These are phyloP conservation scores for Achaetomium macrosporum DNA, from an alignment of 2,329 filamentous ascomycete species.

Conservation along the genomic window DNA sequence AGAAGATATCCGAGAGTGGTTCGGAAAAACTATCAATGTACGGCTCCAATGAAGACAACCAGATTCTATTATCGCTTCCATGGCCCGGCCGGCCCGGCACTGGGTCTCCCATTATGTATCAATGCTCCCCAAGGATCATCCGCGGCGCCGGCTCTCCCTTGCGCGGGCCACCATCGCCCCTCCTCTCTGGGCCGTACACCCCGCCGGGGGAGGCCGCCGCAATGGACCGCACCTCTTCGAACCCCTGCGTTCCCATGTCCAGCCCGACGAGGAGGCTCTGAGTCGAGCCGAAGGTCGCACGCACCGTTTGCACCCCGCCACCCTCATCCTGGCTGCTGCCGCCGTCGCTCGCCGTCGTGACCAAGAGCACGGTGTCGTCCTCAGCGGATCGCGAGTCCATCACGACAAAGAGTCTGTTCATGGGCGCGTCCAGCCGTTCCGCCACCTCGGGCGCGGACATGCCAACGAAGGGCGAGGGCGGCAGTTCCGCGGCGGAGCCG, in stretches of 20 bases:
- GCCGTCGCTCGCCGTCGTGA: background rate
- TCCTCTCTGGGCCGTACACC: background rate
- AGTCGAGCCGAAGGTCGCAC: background rate
- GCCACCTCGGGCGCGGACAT: background rate
- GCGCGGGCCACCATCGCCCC: too few relatives aligned
- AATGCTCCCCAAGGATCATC: too few relatives aligned
- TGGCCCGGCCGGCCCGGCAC: too few relatives aligned
- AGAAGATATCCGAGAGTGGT: too few relatives aligned
- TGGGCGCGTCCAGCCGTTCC: background rate
- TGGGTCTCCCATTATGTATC: too few relatives aligned
- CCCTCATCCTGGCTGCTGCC: background rate
- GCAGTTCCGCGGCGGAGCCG: background rate
- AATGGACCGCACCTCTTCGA: background rate
- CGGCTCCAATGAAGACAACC: too few relatives aligned
- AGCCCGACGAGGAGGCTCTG: background rate
- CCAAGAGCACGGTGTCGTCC: background rate
- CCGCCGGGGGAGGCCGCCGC: background rate
- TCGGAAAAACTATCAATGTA: too few relatives aligned
- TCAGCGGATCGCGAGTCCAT: background rate
- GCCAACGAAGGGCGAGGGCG: background rate
- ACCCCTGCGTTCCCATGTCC: background rate
- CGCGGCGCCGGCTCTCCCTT: too few relatives aligned
- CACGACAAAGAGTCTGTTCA: background rate
- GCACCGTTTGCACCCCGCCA: background rate
- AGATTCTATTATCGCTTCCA: too few relatives aligned